These are phyloP conservation scores for Perkinsus olseni DNA, from an alignment of 169 alveolate genomes.

Conservation along the genomic window DNA sequence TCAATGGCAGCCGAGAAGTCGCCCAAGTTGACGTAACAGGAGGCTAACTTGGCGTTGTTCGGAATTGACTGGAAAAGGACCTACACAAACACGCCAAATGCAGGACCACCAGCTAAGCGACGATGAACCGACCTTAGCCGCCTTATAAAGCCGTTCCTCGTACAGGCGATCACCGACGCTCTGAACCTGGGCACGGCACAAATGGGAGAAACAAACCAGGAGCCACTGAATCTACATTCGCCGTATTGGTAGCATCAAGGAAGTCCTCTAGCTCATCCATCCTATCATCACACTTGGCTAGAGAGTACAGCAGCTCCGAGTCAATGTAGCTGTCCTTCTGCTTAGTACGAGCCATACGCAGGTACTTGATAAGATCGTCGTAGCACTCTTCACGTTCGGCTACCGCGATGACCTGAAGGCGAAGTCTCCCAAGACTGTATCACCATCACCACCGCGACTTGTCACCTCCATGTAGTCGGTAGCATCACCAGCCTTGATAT, in stretches of 20 bases:
- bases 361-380: conserved; percentile 71
- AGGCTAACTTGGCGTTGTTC: conserved; percentile 92
- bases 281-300: conserved; percentile 75
- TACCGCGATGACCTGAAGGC: conserved; percentile 15
- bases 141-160: conserved; percentile 72
- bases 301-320: conserved; percentile 79
- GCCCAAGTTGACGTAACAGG: conserved; percentile 85
- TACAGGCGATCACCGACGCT: conserved; percentile 83
- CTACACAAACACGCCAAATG: conserved; percentile 63
- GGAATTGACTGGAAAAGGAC: conserved; percentile 84
- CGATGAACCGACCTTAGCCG: conserved; percentile 14
- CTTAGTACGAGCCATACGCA: conserved; percentile 80
- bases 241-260: conserved; percentile 78
- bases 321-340: conserved; percentile 82
- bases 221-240: conserved; percentile 12
- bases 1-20: conserved; percentile 92
- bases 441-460: too few species aligned
- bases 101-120: not conserved
- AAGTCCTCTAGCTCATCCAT: conserved; percentile 80
- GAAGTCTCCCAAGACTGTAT: too few species aligned
- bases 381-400: conserved; percentile 42
- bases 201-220: not conserved
- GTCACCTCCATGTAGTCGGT: conserved; percentile 54
- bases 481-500: conserved; percentile 83
- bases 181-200: conserved; percentile 44